Evolutionary conservation across 805 yeast genomes (phyloP), one percentile per base, ranked within the genome.

Genomic region (Hemisphaericaspora nanyangensis): DNA sequence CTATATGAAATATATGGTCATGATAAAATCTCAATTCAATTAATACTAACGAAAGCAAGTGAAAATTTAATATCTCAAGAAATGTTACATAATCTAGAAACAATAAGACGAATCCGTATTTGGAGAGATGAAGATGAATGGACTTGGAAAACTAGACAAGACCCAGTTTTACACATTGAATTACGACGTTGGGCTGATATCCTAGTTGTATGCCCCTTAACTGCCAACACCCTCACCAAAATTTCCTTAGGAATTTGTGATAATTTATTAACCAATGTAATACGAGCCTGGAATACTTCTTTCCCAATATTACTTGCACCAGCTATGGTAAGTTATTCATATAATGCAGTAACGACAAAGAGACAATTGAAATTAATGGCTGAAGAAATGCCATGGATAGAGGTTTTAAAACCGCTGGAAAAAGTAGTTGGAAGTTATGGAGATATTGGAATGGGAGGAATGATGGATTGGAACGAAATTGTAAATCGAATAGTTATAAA

Each of bases 371-470:
- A 78, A 43, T 68, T 83, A 26, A 77, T 91, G 40, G 75, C 77
- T 34, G 95, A 88, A 47, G 96, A 89, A 48, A 90, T 93, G 93
- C 87, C 91, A 26, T 91, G 95, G 91, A 82, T 91, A 46, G 95
- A 88, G 48, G 79, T 91, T n/a, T 72, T 93, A 55, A 84, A 82
- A 58, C 99, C 99, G 0, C 88, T 89, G 17, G 99, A 91, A 60
- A 91, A 91, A 61, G 95, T 91, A 5, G 80, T 85, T 55, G 88
- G 95, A 40, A 77, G 87, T 30, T 88, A 90, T 65, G 98, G 99
- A 45, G 98, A 91, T 52, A 89, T 93, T 40, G 98, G 98, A n/a
- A 85, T 93, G 88, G 98, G 99, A 35, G 98, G 99, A 39, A 93
- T 93, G 98, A 84, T 90, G 82, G 98, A 93, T 52, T 88, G 95